Evolutionary conservation across 148 eudicot species (phyloP), one percentile per base, ranked within the genome.

Genomic region (Rhododendron ovatum): DNA sequence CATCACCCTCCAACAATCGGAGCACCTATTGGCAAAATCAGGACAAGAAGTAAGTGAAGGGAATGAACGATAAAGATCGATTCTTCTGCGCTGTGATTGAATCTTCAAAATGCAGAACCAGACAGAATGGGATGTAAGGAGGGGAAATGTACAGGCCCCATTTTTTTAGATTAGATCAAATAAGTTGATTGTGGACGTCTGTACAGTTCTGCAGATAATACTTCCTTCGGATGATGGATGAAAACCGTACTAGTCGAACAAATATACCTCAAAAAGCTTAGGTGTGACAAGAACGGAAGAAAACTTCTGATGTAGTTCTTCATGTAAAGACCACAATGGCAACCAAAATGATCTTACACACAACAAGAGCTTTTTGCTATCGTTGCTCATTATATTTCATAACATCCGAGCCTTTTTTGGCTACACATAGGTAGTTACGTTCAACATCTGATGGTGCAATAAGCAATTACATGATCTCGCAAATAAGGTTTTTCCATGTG

Each of bases 1-100:
- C 78, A 80, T 92, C 91, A 65, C 91, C 92, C 90, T 95, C 98
- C 87, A 95, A 83, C 88, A 94, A 92, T 84, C 94, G 92, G 33
- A 94, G 92, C 85, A 95, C 98, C 98, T 95, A 84, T 69, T 84
- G 74, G 51, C n/a, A 28, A 83, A 85, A 39, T 26, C 15, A 43
- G 12, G 39, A 73, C 26, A 83, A 37, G 18, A 59, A 80, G 53
- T 39, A 51, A 41, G 55, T 5, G 39, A 86, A 86, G 13, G 51
- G 5, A 51, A 50, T 45, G 59, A 45, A 35, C 12, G 0, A 18
- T 47, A 17, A 84, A 73, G 26, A 86, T 75, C 76, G 4, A 39
- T 17, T 61, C 43, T 75, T 81, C 20, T 57, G 14, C 41, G 18
- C 57, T 45, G 1, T 24, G 50, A 63, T 13, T 22, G 3, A 24